Base-by-base conservation (phyloP, 148 eudicot species). In the Arctostaphylos glauca region DNA sequence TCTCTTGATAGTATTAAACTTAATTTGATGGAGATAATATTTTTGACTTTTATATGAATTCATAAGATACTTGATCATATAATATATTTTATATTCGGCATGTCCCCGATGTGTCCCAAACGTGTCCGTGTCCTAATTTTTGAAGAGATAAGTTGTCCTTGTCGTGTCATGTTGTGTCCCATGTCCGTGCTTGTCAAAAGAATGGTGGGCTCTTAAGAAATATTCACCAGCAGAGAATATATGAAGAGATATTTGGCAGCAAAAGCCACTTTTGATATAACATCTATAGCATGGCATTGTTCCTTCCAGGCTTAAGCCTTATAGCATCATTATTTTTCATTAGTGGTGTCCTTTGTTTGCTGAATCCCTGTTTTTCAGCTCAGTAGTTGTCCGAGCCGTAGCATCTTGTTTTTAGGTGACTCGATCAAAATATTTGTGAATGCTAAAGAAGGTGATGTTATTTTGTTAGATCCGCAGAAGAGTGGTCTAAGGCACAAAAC, bases 171-270 rank as follows among this genome's bases (percentile, higher is more conserved):
- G 38, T 31, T 31, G 38, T 31, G 38, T 31, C 38, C 38, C 38
- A 31, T 31, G 38, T 31, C 38, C 38, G 1, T 31, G 38, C 38
- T 31, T 31, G 38, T 31, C 38, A 31, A 1, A 1, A 31, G 1
- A 31, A 31, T 31, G 38, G 38, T 31, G 38, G 38, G 1, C 38
- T 31, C 38, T 31, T 21, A 48, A n/a, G n/a, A 21, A 1, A 23
- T 75, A 13, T n/a, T 1, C 18, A 18, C 54, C 38, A 31, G 38
- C 0, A 15, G 59, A 21, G 58, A 23, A 49, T 3, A 49, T 8
- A 75, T 75, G 59, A 31, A 49, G 59, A 75, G 56, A 75, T 13
- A 54, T 75, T 75, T 75, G 53, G 18, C 44, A 31, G 66, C 21
- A 53, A 60, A 12, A 44, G 67, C n/a, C 70, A 15, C 5, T 60